Evolutionary conservation across 2,329 filamentous ascomycete species (phyloP).

Genomic region (Leptographium lundbergii): DNA sequence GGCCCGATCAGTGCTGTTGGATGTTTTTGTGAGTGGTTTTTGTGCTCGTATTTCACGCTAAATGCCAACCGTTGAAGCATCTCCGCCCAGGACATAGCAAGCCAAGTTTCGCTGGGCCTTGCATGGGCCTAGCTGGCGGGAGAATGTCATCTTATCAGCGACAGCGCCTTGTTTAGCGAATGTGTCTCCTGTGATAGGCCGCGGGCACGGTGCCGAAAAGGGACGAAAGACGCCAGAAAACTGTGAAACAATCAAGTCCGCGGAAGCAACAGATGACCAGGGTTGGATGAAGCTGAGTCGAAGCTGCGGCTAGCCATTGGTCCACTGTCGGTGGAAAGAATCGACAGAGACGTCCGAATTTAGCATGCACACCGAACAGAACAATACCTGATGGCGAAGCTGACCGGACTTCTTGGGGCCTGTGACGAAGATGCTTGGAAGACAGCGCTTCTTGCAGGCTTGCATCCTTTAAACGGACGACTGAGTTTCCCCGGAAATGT

Average conservation of each 20-base stretch:
- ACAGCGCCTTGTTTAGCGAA: no score
- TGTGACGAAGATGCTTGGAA: neutral
- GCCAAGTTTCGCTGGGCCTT: neutral
- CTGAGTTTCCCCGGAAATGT: neutral
- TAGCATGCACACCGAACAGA: neutral
- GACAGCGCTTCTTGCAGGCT: neutral
- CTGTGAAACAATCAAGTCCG: neutral
- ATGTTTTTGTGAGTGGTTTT: neutral
- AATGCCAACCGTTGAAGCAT: conserved; percentile 8
- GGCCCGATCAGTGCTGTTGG: neutral
- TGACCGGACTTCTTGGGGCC: neutral
- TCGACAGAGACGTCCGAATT: neutral
- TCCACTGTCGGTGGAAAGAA: neutral
- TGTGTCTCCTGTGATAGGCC: neutral
- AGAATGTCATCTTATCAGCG: neutral
- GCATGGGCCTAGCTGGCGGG: neutral
- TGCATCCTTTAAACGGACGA: neutral
- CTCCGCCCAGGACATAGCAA: conserved; percentile 10
- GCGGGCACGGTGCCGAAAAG: neutral
- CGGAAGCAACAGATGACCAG: neutral
- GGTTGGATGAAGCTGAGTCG: neutral
- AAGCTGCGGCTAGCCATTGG: neutral
- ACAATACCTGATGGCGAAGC: neutral
- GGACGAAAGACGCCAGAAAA: neutral
- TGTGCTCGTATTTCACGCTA: neutral